Percentiles rank a stretch among this genome's conserved stretches.
These are phyloP conservation scores for Ceratocystis eucalypticola DNA, from an alignment of 2,329 filamentous ascomycete genomes.

Conservation along the genomic window DNA sequence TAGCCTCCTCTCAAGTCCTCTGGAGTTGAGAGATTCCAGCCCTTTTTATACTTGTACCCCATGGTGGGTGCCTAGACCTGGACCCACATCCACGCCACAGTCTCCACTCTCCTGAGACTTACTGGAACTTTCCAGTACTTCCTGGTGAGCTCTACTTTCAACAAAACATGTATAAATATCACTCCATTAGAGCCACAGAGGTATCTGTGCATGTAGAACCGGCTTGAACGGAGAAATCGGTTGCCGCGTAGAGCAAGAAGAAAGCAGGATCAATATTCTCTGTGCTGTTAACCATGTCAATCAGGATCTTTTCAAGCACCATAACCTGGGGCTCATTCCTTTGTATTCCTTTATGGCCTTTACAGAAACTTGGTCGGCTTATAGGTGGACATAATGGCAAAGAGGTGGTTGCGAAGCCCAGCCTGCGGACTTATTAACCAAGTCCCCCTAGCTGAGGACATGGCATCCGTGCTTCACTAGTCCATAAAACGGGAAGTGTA, in stretches of 20 bases:
- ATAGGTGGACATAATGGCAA: neutral
- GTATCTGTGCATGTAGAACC: neutral
- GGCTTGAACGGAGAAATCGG: neutral
- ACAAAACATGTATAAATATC: neutral
- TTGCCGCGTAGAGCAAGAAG: neutral
- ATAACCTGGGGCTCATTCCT: neutral
- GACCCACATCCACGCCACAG: too few species aligned
- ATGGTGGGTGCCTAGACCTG: too few species aligned
- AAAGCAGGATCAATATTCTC: constrained; percentile 1
- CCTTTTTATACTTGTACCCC: too few species aligned
- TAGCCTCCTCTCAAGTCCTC: too few species aligned
- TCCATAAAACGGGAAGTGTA: neutral
- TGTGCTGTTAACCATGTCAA: neutral
- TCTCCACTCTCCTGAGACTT: too few species aligned
- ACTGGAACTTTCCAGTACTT: too few species aligned
- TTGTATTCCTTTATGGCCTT: neutral
- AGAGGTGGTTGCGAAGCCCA: neutral
- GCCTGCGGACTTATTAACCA: neutral
- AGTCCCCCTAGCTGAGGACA: neutral
- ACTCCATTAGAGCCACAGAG: neutral
- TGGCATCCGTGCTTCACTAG: neutral
- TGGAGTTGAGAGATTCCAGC: too few species aligned
- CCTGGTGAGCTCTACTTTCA: too few species aligned
- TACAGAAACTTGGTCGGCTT: neutral
- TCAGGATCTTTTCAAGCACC: neutral